Base-by-base conservation (phyloP, 352 stramenopile genomes). In the Pythium volutum region DNA sequence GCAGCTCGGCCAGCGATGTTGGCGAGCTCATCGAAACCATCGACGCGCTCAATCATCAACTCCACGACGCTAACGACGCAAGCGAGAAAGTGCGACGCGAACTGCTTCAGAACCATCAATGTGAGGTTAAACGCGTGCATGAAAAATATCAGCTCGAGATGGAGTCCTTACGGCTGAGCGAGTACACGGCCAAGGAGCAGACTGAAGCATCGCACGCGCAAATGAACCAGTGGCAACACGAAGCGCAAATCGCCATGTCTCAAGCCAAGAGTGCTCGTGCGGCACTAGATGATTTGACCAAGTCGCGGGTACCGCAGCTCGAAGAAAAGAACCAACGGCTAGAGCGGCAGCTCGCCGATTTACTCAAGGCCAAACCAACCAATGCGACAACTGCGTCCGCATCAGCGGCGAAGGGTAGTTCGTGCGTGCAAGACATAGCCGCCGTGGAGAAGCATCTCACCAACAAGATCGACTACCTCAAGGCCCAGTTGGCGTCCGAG, bases 401-500 rank as follows among this genome's bases (percentile, higher is more conserved):
- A 12, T n/a, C 57, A n/a, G 22, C 15, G 15, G 36, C 22, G 34
- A 15, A 22, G 46, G 7, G 3, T 12, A 18, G 31, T 36, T 12
- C 31, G 3, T 36, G 36, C 1, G 25, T 58, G 67, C 14, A 74
- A 76, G 43, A 75, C 70, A 4, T 64, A 29, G 73, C 80, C 25
- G 78, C 82, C 0, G 56, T 90, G 36, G 79, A 92, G 53, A 93
- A 90, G n/a, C 70, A 88, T 16, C 64, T 88, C 5, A 75, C 65
- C 53, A 88, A 93, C 66, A 93, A 93, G 46, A 72, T 95, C 16
- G 82, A 92, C 36, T 93, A 95, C 51, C 59, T 95, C 15, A 91
- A 93, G 56, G 84, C 84, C 0, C 84, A 93, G 53, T 59, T 95
- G 2, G 72, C 81, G 29, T 93, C 84, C 0, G 86, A 95, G 54